A percentile compares a stretch with the other conserved stretches of the same genome.
Conservation (phyloP, 306 rosid genomes). For the Glycine soja region DNA sequence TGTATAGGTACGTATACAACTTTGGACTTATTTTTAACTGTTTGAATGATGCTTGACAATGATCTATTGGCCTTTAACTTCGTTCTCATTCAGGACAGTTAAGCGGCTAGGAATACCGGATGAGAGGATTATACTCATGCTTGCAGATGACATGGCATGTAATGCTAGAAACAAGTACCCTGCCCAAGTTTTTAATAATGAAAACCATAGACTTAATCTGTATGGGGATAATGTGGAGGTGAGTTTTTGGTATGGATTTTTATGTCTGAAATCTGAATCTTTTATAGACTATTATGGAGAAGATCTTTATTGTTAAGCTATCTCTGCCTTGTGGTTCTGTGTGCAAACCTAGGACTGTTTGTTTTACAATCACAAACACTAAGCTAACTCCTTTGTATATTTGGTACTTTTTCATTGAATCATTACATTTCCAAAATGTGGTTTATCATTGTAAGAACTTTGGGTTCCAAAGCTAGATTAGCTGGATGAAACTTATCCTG, state of each 20-base stretch:
- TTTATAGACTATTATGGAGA: no score
- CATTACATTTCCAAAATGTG: slow-evolving; percentile 2
- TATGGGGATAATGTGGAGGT: slow-evolving; percentile 99
- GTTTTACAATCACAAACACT: slow-evolving; percentile 9
- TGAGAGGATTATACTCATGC: slow-evolving; percentile 96
- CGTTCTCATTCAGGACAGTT: slow-evolving; percentile 77
- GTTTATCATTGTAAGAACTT: slow-evolving; percentile 14
- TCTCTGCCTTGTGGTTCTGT: neutral
- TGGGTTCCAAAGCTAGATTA: neutral
- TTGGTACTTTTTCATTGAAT: slow-evolving; percentile 3
- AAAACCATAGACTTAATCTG: slow-evolving; percentile 89
- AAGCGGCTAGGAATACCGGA: slow-evolving; percentile 97
- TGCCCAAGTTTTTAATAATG: slow-evolving; percentile 95
- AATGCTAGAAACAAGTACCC: slow-evolving; percentile 96
- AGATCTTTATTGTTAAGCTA: no score
- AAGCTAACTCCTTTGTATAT: neutral
- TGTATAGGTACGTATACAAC: slow-evolving; percentile 69
- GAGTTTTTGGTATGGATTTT: slow-evolving; percentile 41
- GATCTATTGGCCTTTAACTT: slow-evolving; percentile 11
- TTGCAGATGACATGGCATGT: slow-evolving; percentile 99
- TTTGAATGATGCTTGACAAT: slow-evolving; percentile 6
- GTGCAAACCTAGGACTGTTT: neutral
- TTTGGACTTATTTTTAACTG: slow-evolving; percentile 8
- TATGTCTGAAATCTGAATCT: neutral
- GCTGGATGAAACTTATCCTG: neutral